Evolutionary conservation across 345 rosid species (phyloP).

Genomic region (Abelmoschus esculentus): DNA sequence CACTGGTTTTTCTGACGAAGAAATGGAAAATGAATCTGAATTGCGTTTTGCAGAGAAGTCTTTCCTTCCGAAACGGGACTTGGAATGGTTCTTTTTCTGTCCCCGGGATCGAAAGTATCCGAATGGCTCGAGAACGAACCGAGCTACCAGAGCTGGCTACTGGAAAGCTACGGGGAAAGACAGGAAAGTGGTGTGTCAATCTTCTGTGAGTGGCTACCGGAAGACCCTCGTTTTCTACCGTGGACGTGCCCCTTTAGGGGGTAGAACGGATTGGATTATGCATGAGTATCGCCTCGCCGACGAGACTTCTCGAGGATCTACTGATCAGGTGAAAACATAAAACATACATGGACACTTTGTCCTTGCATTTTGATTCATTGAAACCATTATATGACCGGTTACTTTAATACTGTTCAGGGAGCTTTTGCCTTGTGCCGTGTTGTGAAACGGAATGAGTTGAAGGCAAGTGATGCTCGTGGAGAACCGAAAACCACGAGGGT

Average conservation of each 20-base stretch:
- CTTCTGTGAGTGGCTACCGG: slow-evolving; percentile 41
- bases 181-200: slow-evolving; percentile 53
- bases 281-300: slow-evolving; percentile 79
- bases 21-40: neutral
- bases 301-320: slow-evolving; percentile 41
- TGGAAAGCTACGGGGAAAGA: slow-evolving; percentile 97
- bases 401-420: slow-evolving; percentile 31
- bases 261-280: slow-evolving; percentile 75
- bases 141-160: slow-evolving; percentile 86
- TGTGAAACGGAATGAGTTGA: slow-evolving; percentile 51
- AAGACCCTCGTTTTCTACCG: slow-evolving; percentile 80
- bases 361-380: neutral
- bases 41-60: slow-evolving; percentile 52
- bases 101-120: slow-evolving; percentile 80
- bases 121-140: slow-evolving; percentile 67
- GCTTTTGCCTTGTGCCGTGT: slow-evolving; percentile 80
- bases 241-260: slow-evolving; percentile 77
- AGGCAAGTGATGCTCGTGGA: slow-evolving; percentile 29
- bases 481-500: slow-evolving; percentile 24
- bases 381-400: neutral
- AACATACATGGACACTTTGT: neutral
- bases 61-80: slow-evolving; percentile 63
- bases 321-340: slow-evolving; percentile 36
- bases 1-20: neutral
- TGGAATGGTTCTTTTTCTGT: slow-evolving; percentile 95